Percentiles rank a stretch among this genome's conserved stretches.
phyloP scores from a whole-genome alignment of 768 basidiomycete genomes.

The Phaeotremella skinneri region DNA sequence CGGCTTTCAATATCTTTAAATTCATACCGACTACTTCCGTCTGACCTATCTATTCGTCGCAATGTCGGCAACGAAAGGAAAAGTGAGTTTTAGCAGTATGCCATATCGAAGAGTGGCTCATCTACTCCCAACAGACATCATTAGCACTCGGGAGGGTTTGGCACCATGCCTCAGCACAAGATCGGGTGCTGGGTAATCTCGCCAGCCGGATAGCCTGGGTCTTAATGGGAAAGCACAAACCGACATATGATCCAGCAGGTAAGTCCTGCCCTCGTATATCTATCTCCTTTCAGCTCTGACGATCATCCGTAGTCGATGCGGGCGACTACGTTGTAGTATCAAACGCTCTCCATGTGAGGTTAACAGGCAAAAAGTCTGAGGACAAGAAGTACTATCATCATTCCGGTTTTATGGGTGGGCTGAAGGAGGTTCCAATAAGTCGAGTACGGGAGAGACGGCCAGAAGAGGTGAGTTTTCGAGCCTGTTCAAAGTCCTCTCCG shows the following conservation, averaged over 20 bases:
- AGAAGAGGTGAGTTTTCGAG: slow-evolving; percentile 67
- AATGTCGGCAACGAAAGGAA: slow-evolving; percentile 40
- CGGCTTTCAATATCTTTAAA: no score
- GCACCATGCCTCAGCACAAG: slow-evolving; percentile 90
- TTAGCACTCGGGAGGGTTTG: slow-evolving; percentile 92
- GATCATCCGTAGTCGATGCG: slow-evolving; percentile 68
- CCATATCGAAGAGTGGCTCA: background rate
- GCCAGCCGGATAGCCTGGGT: slow-evolving; percentile 91
- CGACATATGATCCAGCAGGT: slow-evolving; percentile 91
- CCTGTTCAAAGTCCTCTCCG: background rate
- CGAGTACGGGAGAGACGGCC: slow-evolving; percentile 81
- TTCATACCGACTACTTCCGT: no score
- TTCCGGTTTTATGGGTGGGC: slow-evolving; percentile 85
- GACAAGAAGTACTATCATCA: slow-evolving; percentile 86
- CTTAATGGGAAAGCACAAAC: slow-evolving; percentile 99
- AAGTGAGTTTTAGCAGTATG: slow-evolving; percentile 20
- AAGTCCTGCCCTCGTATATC: slow-evolving; percentile 44
- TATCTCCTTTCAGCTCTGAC: background rate
- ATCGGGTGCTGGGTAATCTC: slow-evolving; percentile 88
- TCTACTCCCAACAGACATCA: slow-evolving; percentile 64
- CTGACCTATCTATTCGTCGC: no score
- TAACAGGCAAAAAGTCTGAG: slow-evolving; percentile 84
- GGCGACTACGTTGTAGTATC: slow-evolving; percentile 98
- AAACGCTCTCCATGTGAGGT: slow-evolving; percentile 74
- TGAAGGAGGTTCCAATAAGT: slow-evolving; percentile 84